These are phyloP conservation scores for Noccaea caerulescens DNA, from an alignment of 345 rosid species.

Conservation along the genomic window DNA sequence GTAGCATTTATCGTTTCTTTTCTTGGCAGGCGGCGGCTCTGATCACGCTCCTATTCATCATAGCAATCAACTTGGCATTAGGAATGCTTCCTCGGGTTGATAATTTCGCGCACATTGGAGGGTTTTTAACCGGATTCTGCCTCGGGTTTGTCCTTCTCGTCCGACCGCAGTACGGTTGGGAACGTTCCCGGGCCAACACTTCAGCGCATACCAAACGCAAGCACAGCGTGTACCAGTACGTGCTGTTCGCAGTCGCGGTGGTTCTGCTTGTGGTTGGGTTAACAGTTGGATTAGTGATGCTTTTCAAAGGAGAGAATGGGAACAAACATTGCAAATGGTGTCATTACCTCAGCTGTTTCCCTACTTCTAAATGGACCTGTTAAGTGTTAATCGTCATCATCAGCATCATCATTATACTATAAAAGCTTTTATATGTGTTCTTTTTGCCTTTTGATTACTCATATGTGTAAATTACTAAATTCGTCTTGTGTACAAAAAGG, in stretches of 20 bases:
- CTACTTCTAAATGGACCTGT: conserved; percentile 86
- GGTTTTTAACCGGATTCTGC: conserved; percentile 73
- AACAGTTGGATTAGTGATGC: conserved; percentile 73
- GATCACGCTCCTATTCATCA: conserved; percentile 64
- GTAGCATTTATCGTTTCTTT: background rate
- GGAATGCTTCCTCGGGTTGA: conserved; percentile 94
- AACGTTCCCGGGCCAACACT: conserved; percentile 48
- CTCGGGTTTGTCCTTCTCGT: conserved; percentile 70
- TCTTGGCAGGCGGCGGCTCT: conserved; percentile 68
- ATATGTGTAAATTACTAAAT: conserved; percentile 34
- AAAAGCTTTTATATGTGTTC: conserved; percentile 23
- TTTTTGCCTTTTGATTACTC: conserved; percentile 18
- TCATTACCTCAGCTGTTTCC: conserved; percentile 89
- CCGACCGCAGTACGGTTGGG: conserved; percentile 87
- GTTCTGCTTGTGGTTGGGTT: conserved; percentile 66
- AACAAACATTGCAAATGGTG: conserved; percentile 97
- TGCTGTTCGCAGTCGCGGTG: conserved; percentile 50
- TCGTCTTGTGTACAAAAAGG: conserved; percentile 21
- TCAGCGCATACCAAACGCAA: conserved; percentile 56
- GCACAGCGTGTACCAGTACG: conserved; percentile 79
- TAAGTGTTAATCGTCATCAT: conserved; percentile 13
- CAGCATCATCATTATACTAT: background rate
- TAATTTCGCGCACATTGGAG: conserved; percentile 94
- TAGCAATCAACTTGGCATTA: conserved; percentile 68
- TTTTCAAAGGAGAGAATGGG: conserved; percentile 82